A percentile compares a stretch with the other conserved stretches of the same genome.
These are phyloP conservation scores for Sugiyamaella neomexicana DNA, from an alignment of 1,139 yeast species.

Conservation along the genomic window DNA sequence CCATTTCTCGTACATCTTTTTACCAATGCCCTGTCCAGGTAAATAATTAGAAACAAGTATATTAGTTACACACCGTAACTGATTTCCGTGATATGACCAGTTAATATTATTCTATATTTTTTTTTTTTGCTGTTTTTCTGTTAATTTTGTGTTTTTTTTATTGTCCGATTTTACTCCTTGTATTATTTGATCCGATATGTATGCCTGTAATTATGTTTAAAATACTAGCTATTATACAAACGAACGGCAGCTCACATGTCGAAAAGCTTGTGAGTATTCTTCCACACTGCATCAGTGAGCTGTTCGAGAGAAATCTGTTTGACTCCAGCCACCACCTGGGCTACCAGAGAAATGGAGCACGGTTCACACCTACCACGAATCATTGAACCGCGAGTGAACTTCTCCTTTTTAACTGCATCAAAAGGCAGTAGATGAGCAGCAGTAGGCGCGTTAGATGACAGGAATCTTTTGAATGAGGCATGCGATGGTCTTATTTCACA, in stretches of 20 bases:
- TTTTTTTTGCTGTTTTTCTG: neutral
- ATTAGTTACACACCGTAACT: neutral
- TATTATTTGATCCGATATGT: slow-evolving; percentile 15
- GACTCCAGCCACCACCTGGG: slow-evolving; percentile 68
- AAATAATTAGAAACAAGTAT: slow-evolving; percentile 5
- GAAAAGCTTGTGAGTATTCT: slow-evolving; percentile 62
- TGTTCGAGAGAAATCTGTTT: slow-evolving; percentile 51
- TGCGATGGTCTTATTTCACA: slow-evolving; percentile 88
- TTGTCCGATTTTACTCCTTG: slow-evolving; percentile 10
- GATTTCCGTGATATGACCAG: neutral
- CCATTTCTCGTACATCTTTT: neutral
- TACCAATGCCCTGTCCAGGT: neutral
- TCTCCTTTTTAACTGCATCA: slow-evolving; percentile 65
- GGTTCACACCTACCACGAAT: slow-evolving; percentile 92
- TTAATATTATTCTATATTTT: neutral
- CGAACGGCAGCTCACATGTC: neutral
- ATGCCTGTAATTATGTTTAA: slow-evolving; percentile 11
- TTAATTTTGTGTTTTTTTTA: neutral
- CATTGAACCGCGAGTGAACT: slow-evolving; percentile 50
- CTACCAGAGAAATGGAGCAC: slow-evolving; percentile 77
- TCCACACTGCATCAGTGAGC: slow-evolving; percentile 63
- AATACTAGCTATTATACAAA: neutral
- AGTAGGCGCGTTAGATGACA: slow-evolving; percentile 36
- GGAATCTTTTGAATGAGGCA: slow-evolving; percentile 61
- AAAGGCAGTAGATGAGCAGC: slow-evolving; percentile 49